Percentiles rank a stretch among this genome's conserved stretches.
Conservation (phyloP, 1,284 basidiomycete species). For the Ganoderma resinaceum region DNA sequence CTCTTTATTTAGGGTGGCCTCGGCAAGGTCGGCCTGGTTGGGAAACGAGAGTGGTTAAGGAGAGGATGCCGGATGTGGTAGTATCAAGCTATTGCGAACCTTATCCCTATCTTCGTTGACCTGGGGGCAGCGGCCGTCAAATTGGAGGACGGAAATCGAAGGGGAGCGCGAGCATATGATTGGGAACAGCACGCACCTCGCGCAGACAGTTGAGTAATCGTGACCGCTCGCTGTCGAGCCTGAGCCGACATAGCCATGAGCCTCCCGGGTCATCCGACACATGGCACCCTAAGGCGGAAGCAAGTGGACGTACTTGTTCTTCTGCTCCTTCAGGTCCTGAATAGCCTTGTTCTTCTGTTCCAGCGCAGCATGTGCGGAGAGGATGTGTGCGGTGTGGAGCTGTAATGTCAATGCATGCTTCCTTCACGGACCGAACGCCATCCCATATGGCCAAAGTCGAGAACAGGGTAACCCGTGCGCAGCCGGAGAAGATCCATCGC, state of each 20-base stretch:
- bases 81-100: conserved; percentile 43
- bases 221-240: conserved; percentile 75
- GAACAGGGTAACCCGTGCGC: neutral
- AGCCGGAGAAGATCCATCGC: neutral
- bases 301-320: conserved; percentile 67
- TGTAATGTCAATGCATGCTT: conserved; percentile 83
- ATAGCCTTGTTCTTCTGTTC: conserved; percentile 78
- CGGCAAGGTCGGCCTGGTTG: conserved; percentile 58
- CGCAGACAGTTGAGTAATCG: conserved; percentile 69
- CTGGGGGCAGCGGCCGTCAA: conserved; percentile 41
- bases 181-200: conserved; percentile 53
- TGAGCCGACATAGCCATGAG: conserved; percentile 37
- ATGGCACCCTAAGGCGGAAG: conserved; percentile 3
- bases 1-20: conserved; percentile 67
- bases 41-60: conserved; percentile 12
- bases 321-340: conserved; percentile 81
- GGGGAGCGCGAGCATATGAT: neutral
- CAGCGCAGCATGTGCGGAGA: conserved; percentile 78
- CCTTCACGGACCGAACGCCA: conserved; percentile 45
- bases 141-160: neutral
- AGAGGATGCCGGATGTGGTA: neutral
- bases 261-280: conserved; percentile 9
- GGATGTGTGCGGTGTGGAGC: conserved; percentile 84
- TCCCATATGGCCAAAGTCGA: conserved; percentile 4
- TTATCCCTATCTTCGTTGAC: conserved; percentile 83